Evolutionary conservation across 2,329 filamentous ascomycete species (phyloP).

Genomic region (Neopestalotiopsis rosae): DNA sequence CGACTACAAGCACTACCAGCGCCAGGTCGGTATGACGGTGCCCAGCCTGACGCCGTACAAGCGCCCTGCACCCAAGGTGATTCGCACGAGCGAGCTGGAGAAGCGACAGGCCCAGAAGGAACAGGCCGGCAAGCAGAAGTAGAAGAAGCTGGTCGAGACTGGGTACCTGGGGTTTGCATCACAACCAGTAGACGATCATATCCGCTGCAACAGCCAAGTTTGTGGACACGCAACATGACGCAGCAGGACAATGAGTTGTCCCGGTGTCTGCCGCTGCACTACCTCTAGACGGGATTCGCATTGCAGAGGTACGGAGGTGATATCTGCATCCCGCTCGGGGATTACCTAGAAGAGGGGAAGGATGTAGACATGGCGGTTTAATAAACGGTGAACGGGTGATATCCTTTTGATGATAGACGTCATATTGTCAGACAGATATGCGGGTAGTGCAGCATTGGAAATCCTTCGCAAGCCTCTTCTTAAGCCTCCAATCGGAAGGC

Average conservation of each 20-base stretch:
- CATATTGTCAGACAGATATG: slow-evolving; percentile 4
- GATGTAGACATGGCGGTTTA: not conserved
- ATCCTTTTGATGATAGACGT: not conserved
- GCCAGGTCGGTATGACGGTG: slow-evolving; percentile 81
- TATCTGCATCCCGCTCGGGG: not conserved
- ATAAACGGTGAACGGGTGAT: no score
- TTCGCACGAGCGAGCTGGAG: slow-evolving; percentile 56
- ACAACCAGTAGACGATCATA: not conserved
- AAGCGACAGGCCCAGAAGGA: slow-evolving; percentile 48
- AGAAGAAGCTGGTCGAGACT: slow-evolving; percentile 21
- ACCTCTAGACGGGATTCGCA: no score
- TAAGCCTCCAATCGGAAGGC: not conserved
- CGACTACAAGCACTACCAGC: slow-evolving; percentile 86
- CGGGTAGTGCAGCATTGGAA: not conserved
- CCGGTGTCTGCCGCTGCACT: not conserved
- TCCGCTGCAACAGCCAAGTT: not conserved
- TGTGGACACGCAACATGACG: slow-evolving; percentile 1
- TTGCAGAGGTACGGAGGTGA: not conserved
- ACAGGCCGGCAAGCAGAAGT: slow-evolving; percentile 33
- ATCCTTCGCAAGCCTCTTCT: not conserved
- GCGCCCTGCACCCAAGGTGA: slow-evolving; percentile 43
- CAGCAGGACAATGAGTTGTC: not conserved
- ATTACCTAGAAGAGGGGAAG: not conserved
- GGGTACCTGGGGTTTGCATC: not conserved
- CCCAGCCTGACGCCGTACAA: slow-evolving; percentile 61